Conservation (phyloP, 352 stramenopile genomes). For the Blastocystis sp. region DNA sequence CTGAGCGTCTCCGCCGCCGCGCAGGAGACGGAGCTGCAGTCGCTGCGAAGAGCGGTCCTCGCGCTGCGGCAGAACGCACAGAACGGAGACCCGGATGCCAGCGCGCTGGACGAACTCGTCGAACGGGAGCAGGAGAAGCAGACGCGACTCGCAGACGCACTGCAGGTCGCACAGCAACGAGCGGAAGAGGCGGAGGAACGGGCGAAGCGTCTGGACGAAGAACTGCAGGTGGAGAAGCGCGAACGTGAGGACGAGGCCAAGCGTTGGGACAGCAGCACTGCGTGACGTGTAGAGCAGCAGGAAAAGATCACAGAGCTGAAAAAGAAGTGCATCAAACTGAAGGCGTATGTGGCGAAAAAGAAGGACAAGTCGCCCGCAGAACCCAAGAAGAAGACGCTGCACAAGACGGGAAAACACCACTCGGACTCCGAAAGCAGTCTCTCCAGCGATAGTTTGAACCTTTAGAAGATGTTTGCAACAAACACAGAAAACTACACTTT, state of each 20-base stretch:
- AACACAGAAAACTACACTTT: constrained; percentile 26
- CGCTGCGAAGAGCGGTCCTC: background rate
- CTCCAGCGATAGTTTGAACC: background rate
- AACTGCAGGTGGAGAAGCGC: background rate
- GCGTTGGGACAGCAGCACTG: background rate
- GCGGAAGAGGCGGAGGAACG: background rate
- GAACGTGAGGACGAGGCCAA: background rate
- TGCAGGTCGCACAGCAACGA: background rate
- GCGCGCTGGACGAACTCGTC: background rate
- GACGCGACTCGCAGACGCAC: background rate
- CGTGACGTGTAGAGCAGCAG: constrained; percentile 34
- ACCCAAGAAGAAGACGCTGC: constrained; percentile 1
- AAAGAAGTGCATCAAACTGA: constrained; percentile 50
- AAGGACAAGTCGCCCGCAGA: background rate
- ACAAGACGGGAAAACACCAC: background rate
- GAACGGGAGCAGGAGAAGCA: background rate
- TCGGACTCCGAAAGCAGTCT: background rate
- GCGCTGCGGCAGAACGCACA: background rate
- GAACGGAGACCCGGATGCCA: background rate
- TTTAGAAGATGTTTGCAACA: background rate
- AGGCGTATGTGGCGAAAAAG: background rate
- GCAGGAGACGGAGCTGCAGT: background rate
- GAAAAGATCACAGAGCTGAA: background rate
- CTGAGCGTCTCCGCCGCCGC: background rate
- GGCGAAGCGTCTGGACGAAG: background rate